phyloP scores from a whole-genome alignment of 78 protist species.

The Dictyostelium citrinum region DNA sequence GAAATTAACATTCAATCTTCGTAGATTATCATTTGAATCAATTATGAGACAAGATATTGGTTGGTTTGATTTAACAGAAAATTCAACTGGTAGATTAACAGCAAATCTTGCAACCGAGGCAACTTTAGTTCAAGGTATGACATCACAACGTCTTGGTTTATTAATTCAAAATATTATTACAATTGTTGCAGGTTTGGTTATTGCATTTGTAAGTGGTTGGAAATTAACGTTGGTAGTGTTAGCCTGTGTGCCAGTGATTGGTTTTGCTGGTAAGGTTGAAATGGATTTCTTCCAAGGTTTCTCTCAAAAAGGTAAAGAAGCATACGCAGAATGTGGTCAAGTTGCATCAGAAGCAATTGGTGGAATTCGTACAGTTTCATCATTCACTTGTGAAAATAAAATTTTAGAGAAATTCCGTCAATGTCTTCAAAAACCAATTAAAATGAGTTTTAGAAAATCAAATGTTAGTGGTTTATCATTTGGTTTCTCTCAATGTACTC shows the following conservation, averaged over 20 bases:
- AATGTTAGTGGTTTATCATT: constrained; percentile 45
- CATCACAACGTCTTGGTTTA: constrained; percentile 79
- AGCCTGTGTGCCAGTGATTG: constrained; percentile 85
- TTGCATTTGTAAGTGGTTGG: constrained; percentile 84
- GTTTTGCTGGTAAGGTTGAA: constrained; percentile 59
- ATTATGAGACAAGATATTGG: constrained; percentile 82
- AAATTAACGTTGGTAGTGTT: constrained; percentile 84
- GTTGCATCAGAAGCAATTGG: constrained; percentile 77
- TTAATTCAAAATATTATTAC: constrained; percentile 58
- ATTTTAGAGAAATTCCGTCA: constrained; percentile 28
- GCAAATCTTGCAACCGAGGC: constrained; percentile 86
- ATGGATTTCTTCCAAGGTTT: constrained; percentile 75
- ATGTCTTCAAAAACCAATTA: constrained; percentile 18
- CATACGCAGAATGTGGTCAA: constrained; percentile 74
- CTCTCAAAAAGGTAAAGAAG: constrained; percentile 57
- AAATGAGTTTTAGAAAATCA: constrained; percentile 3
- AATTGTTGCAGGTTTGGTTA: constrained; percentile 72
- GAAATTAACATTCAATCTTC: constrained; percentile 48
- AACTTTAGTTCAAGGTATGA: constrained; percentile 83
- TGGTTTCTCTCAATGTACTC: constrained; percentile 60
- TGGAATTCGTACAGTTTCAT: constrained; percentile 66
- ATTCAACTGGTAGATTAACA: constrained; percentile 82
- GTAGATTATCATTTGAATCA: constrained; percentile 54
- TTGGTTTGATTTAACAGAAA: constrained; percentile 71
- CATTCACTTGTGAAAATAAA: constrained; percentile 66